A percentile compares a stretch with the other conserved stretches of the same genome.
Evolutionary conservation across 78 protist genomes (phyloP).

Genomic region (Dictyostelium intermedium): DNA sequence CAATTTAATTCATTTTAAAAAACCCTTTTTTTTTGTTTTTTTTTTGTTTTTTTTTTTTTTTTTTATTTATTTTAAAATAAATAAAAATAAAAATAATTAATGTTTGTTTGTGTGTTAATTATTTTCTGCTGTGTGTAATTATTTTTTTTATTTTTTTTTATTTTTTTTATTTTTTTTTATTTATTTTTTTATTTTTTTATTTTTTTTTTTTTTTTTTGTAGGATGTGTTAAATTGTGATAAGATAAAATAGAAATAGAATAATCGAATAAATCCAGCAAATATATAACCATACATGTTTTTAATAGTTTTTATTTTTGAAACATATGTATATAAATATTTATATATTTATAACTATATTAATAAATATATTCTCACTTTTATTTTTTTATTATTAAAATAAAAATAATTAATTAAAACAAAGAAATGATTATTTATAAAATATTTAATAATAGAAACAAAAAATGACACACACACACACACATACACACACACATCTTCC

Average conservation of each 20-base stretch:
- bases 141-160: no score
- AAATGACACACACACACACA: background rate
- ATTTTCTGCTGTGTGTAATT: background rate
- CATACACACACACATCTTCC: background rate
- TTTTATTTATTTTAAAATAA: no score
- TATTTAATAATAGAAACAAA: background rate
- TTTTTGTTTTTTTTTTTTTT: background rate
- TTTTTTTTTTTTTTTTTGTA: no score
- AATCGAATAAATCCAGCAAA: background rate
- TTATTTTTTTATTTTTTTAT: no score
- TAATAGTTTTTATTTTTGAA: background rate
- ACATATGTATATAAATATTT: no score
- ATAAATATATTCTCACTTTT: background rate
- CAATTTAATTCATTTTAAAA: background rate
- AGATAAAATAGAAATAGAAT: background rate
- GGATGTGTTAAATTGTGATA: background rate
- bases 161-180: no score
- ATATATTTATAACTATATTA: no score
- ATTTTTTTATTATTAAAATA: no score
- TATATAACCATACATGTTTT: background rate
- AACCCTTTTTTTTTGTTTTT: background rate
- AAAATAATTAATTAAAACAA: no score
- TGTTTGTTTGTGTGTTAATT: no score
- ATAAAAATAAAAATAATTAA: no score
- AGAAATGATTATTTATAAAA: background rate